Percentiles rank a stretch among this genome's conserved stretches.
These are phyloP conservation scores for Naganishia sp. DNA, from an alignment of 1,284 basidiomycete genomes.

Conservation along the genomic window DNA sequence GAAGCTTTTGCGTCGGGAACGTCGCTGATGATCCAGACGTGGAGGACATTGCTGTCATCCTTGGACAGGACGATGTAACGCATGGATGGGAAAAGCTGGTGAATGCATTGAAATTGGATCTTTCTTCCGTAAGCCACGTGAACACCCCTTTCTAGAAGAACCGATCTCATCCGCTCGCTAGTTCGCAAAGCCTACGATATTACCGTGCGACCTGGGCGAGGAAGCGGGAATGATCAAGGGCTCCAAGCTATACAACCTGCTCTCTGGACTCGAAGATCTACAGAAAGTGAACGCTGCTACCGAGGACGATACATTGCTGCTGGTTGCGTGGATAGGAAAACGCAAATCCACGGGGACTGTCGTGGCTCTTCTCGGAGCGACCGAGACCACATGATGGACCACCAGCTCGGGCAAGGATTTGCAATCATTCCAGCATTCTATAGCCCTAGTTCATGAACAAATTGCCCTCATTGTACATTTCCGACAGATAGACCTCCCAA, in stretches of 20 bases:
- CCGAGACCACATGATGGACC: slow-evolving; percentile 13
- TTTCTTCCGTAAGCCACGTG: background rate
- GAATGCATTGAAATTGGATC: background rate
- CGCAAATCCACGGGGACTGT: background rate
- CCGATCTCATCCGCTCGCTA: background rate
- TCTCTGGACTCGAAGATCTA: background rate
- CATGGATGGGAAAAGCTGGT: slow-evolving; percentile 1
- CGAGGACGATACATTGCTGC: slow-evolving; percentile 10
- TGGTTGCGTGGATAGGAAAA: slow-evolving; percentile 18
- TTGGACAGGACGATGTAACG: background rate
- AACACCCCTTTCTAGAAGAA: background rate
- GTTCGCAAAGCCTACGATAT: background rate
- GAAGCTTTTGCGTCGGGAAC: slow-evolving; percentile 19
- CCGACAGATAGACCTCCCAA: slow-evolving; percentile 29
- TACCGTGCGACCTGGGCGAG: background rate
- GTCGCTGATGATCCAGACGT: slow-evolving; percentile 19
- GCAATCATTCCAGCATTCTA: background rate
- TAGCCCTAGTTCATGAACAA: slow-evolving; percentile 19
- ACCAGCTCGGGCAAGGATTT: background rate
- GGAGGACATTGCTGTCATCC: slow-evolving; percentile 6
- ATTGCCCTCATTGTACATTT: slow-evolving; percentile 31
- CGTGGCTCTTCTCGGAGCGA: slow-evolving; percentile 12
- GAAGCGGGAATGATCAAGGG: slow-evolving; percentile 20
- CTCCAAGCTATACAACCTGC: slow-evolving; percentile 20
- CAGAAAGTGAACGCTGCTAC: slow-evolving; percentile 3